Base-by-base conservation (phyloP, 805 yeast species). In the Tetrapisispora arboricola region DNA sequence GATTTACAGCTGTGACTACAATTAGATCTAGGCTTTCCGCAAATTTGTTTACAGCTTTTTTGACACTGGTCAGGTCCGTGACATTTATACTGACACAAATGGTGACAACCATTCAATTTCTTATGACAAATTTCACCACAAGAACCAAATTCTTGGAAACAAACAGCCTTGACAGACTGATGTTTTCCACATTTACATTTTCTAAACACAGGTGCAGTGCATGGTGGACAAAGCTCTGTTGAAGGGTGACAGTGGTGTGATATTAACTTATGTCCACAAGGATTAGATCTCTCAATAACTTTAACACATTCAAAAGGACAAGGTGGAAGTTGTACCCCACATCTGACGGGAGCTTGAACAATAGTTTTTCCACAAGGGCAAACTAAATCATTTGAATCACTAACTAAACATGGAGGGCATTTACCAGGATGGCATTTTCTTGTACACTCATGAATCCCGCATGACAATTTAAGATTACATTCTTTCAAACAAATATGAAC, bases 291-390 rank as follows among this genome's bases (percentile, higher is more conserved):
- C 22, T 47, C 42, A 1, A 62, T 58, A 1, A 65, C 66, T 38
- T 84, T 66, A 3, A 65, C 60, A 59, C 95, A 85, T 46, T 74
- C 86, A 44, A 73, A 70, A 19, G 65, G 67, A 61, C 95, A 85
- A 10, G 68, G 69, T 4, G 81, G 81, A 26, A 83, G 55, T 34
- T 61, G 67, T 0, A 84, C 75, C 12, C 95, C 95, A 64, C 95
- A 85, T 48, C 95, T 65, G 9, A 84, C 85, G 0, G 95, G 95
- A 0, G 94, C 95, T 17, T 70, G 71, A 6, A 85, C 68, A 3
- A 82, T 71, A 0, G 95, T 85, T 47, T 71, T 68, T 3, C 95
- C 94, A 65, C 95, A 85, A 37, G 80, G 72, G 54, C 95, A 85
- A 3, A 76, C 73, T 49, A 83, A 64, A 55, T 85, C 95, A 16